phyloP scores from a whole-genome alignment of 202 grass and related monocot genomes.

The Sporobolus alterniflorus region DNA sequence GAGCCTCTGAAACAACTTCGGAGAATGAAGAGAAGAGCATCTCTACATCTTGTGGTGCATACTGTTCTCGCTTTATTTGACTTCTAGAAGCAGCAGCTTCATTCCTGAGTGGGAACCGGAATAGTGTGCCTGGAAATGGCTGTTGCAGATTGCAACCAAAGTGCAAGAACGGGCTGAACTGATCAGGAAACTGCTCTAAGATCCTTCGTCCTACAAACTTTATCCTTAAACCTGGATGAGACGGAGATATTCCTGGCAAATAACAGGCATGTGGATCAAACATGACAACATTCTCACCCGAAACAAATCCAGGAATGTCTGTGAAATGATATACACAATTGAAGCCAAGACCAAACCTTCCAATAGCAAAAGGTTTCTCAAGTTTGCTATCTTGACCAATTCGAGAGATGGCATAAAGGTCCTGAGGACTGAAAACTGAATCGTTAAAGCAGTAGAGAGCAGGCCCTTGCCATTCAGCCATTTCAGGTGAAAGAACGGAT shows the following conservation, averaged over 20 bases:
- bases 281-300: constrained; percentile 98
- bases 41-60: constrained; percentile 87
- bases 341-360: constrained; percentile 97
- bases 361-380: constrained; percentile 96
- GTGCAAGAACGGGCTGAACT: constrained; percentile 94
- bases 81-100: constrained; percentile 86
- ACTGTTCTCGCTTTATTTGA: constrained; percentile 95
- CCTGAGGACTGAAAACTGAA: constrained; percentile 94
- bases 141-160: constrained; percentile 94
- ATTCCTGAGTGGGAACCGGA: constrained; percentile 95
- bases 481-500: constrained; percentile 98
- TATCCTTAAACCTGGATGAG: constrained; percentile 97
- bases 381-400: constrained; percentile 99
- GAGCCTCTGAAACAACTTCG: constrained; percentile 82
- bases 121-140: constrained; percentile 92
- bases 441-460: constrained; percentile 97
- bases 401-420: constrained; percentile 97
- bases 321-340: constrained; percentile 99
- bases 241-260: constrained; percentile 95
- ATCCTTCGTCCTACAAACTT: constrained; percentile 86
- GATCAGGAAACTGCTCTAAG: constrained; percentile 97
- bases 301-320: constrained; percentile 97
- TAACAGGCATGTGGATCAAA: constrained; percentile 97
- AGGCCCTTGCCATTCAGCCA: constrained; percentile 99
- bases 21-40: constrained; percentile 92